A percentile compares a stretch with the other conserved stretches of the same genome.
phyloP scores from a whole-genome alignment of 345 rosid species.

The Hirschfeldia incana region DNA sequence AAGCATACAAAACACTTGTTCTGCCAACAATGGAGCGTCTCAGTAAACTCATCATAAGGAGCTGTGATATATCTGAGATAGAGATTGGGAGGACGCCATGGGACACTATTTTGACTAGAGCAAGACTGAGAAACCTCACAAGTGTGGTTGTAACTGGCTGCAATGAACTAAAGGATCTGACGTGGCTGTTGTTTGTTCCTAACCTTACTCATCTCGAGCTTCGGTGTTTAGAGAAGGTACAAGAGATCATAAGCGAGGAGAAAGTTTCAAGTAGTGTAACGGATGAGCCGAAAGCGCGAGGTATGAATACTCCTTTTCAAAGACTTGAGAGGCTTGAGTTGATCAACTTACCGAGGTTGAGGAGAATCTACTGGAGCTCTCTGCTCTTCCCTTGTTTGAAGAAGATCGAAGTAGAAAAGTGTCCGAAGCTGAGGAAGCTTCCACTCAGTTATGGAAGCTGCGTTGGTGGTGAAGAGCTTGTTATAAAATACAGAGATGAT shows the following conservation, averaged over 20 bases:
- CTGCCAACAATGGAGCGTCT: slow-evolving; percentile 1
- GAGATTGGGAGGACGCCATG: neutral
- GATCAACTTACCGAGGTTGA: neutral
- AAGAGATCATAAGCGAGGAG: slow-evolving; percentile 17
- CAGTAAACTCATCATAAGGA: slow-evolving; percentile 11
- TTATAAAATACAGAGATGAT: neutral
- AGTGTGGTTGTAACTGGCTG: slow-evolving; percentile 13
- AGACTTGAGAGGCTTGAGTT: slow-evolving; percentile 13
- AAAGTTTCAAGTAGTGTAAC: neutral
- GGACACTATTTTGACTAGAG: neutral
- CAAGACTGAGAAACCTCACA: neutral
- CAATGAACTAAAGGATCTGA: slow-evolving; percentile 1
- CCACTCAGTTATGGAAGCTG: slow-evolving; percentile 12
- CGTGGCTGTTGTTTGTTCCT: slow-evolving; percentile 24
- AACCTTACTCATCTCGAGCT: slow-evolving; percentile 17
- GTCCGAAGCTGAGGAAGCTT: slow-evolving; percentile 23
- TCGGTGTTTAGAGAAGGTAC: neutral
- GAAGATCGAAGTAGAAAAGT: neutral
- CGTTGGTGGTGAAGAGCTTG: neutral
- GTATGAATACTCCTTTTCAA: neutral
- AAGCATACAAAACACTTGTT: neutral
- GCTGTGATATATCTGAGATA: slow-evolving; percentile 6
- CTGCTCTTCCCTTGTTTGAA: slow-evolving; percentile 13
- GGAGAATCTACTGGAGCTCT: slow-evolving; percentile 11
- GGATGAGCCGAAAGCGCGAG: neutral